A percentile compares a stretch with the other conserved stretches of the same genome.
phyloP scores from a whole-genome alignment of 257 asterid species.

The Solanum peruvianum region DNA sequence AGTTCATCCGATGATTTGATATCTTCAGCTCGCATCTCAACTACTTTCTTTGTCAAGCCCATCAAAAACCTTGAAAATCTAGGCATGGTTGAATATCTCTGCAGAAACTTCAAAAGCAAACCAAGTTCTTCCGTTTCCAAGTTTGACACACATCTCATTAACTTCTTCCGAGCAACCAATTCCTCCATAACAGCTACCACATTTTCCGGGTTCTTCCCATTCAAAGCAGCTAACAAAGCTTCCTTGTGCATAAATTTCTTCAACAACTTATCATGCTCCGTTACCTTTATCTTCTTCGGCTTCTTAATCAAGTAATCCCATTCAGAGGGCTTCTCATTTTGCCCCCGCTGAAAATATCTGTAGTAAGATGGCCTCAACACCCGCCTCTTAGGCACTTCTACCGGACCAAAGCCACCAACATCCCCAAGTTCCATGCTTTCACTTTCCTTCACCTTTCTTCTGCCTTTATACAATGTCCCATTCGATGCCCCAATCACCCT shows the following conservation, averaged over 20 bases:
- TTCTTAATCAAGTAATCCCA: slow-evolving; percentile 57
- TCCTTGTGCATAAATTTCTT: slow-evolving; percentile 82
- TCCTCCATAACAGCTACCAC: slow-evolving; percentile 93
- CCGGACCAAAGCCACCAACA: slow-evolving; percentile 24
- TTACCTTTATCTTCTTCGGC: slow-evolving; percentile 61
- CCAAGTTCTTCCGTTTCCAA: slow-evolving; percentile 62
- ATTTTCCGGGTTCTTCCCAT: slow-evolving; percentile 44
- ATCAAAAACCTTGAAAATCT: slow-evolving; percentile 53
- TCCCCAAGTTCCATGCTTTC: slow-evolving; percentile 14
- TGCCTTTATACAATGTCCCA: slow-evolving; percentile 61
- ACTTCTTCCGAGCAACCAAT: slow-evolving; percentile 68
- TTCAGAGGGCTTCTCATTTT: slow-evolving; percentile 55
- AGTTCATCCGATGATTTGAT: slow-evolving; percentile 37
- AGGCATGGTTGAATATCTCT: slow-evolving; percentile 60
- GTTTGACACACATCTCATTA: slow-evolving; percentile 53
- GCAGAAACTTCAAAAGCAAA: slow-evolving; percentile 54
- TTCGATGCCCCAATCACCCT: slow-evolving; percentile 74
- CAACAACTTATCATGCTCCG: slow-evolving; percentile 63
- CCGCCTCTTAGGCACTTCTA: slow-evolving; percentile 29
- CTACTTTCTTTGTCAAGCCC: slow-evolving; percentile 47
- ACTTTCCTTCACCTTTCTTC: slow-evolving; percentile 41
- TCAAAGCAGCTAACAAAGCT: slow-evolving; percentile 60
- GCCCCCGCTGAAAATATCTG: slow-evolving; percentile 83
- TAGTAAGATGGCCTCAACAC: slow-evolving; percentile 67
- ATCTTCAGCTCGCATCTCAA: slow-evolving; percentile 66